Conservation (phyloP, 306 rosid genomes). For the Vigna mungo region DNA sequence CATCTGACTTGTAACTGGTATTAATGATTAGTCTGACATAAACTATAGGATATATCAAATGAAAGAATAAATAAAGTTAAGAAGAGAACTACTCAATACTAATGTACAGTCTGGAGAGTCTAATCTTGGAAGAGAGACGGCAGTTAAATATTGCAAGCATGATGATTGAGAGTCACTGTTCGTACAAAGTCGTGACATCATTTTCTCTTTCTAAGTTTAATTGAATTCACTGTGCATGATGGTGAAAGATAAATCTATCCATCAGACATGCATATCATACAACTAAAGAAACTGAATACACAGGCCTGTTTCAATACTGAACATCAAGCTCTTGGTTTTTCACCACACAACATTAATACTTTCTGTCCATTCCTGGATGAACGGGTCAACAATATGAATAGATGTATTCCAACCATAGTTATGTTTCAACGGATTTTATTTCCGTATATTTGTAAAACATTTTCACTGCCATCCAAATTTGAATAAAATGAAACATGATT, state of each 20-base stretch:
- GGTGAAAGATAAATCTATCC: neutral
- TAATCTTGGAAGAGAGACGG: constrained; percentile 37
- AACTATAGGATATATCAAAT: neutral
- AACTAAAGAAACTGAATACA: constrained; percentile 24
- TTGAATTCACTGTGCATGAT: constrained; percentile 32
- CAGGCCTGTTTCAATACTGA: constrained; percentile 9
- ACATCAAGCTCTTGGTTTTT: constrained; percentile 25
- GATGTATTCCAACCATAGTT: constrained; percentile 21
- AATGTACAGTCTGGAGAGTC: constrained; percentile 20
- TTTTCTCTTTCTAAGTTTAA: constrained; percentile 32
- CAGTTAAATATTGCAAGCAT: constrained; percentile 31
- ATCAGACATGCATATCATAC: neutral
- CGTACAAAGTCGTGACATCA: constrained; percentile 54
- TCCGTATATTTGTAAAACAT: neutral
- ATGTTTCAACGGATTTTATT: neutral
- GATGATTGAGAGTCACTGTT: constrained; percentile 53
- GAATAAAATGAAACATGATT: neutral
- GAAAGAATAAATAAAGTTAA: constrained; percentile 29
- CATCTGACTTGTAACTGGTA: constrained; percentile 16
- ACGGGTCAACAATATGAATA: constrained; percentile 12
- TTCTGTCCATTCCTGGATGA: constrained; percentile 23
- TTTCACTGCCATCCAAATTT: neutral
- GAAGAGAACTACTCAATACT: constrained; percentile 1
- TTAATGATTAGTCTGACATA: constrained; percentile 12
- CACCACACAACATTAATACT: constrained; percentile 7